Evolutionary conservation across 208 protist species (phyloP), one percentile per base, ranked within the genome.

Genomic region (Trypanosoma scelopori): DNA sequence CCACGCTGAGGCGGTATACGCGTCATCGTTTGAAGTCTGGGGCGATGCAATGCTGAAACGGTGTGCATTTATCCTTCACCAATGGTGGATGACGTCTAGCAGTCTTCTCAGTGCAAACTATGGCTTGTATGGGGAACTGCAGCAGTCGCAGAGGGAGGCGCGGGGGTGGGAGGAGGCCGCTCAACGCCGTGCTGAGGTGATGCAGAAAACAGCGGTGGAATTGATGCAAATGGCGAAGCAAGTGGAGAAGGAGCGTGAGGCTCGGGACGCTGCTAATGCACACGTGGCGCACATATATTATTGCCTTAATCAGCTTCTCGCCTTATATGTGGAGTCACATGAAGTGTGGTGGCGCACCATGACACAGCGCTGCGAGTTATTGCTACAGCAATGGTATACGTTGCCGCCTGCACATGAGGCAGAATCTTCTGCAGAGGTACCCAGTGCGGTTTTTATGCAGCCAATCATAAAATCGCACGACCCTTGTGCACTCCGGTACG

Each of bases 401-500:
- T 27, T 13, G 3, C 18, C 41, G 5, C 32, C 6, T 69, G 25
- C 48, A 46, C 58, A 60, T 37, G 51, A 13, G 12, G 25, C 4
- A 7, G 27, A 23, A 23, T n/a, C 25, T 20, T 18, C 7, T 12
- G 53, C 20, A 25, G 20, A 15, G 37, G 11, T 20, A 5, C 23
- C 23, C 5, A 12, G 23, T 28, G n/a, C 28, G 5, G 30, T 16
- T 30, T 42, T 13, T 7, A 16, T 25, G 53, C 20, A 11, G 56
- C 23, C 20, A 18, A 12, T 5, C 3, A 22, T 37, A 16, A 41
- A 64, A 30, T 20, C 71, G 9, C 47, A 81, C 39, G 65, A 79
- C 30, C 74, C 79, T 20, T 65, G 74, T 47, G 75, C 64, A 22
- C 45, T 82, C 28, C 49, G 41, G 4, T 63, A 81, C 47, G 74